phyloP scores from a whole-genome alignment of 2,329 filamentous ascomycete species.

The Colletotrichum tanaceti region DNA sequence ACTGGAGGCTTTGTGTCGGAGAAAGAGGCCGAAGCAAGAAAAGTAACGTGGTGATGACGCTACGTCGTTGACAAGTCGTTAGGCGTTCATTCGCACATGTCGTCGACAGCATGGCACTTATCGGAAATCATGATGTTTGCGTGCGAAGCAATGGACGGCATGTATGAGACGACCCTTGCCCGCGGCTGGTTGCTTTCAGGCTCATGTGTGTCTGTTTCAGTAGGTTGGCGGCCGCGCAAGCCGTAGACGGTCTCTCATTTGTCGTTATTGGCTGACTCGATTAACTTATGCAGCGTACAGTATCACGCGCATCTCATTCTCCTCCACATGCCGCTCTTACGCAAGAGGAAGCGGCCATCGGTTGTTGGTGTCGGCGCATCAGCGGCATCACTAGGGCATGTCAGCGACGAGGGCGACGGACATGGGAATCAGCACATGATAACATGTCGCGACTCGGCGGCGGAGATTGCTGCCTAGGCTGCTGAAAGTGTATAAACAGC shows the following conservation, averaged over 20 bases:
- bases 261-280: not conserved
- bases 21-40: conserved; percentile 42
- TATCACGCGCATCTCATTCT: conserved; percentile 43
- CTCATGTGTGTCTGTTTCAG: conserved; percentile 44
- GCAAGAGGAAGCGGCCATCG: conserved; percentile 3
- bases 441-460: conserved; percentile 42
- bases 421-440: conserved; percentile 38
- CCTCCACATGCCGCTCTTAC: conserved; percentile 42
- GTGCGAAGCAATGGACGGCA: conserved; percentile 41
- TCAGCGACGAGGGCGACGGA: not conserved
- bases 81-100: conserved; percentile 37
- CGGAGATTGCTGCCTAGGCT: conserved; percentile 42
- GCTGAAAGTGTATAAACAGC: conserved; percentile 41
- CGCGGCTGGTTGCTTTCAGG: not conserved
- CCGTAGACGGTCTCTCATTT: not conserved
- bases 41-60: conserved; percentile 45
- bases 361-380: not conserved
- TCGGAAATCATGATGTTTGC: conserved; percentile 41
- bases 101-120: conserved; percentile 37
- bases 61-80: conserved; percentile 43
- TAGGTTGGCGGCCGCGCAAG: conserved; percentile 14
- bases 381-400: rapidly evolving
- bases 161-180: conserved; percentile 13
- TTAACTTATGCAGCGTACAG: conserved; percentile 41
- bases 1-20: conserved; percentile 26